Percentiles rank a stretch among this genome's conserved stretches.
phyloP scores from a whole-genome alignment of 2,329 filamentous ascomycete species.

The Aspergillus japonicus region DNA sequence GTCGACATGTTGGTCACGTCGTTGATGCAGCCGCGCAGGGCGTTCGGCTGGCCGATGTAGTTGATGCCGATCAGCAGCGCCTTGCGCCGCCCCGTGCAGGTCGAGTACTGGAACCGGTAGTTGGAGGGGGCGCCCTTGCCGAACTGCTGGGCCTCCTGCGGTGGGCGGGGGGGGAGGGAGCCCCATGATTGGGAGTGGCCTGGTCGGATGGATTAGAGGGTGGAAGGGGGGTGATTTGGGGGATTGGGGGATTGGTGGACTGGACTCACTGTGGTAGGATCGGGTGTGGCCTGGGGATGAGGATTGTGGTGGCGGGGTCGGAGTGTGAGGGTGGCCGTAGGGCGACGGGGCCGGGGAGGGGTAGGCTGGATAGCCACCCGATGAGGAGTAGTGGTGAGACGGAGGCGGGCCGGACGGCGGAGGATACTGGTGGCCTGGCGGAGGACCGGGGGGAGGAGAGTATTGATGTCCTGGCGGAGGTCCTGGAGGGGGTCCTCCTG shows the following conservation, averaged over 20 bases:
- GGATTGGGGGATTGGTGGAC: too few relatives aligned
- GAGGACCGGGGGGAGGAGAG: conserved; percentile 8
- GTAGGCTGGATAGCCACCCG: not conserved
- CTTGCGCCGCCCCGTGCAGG: conserved; percentile 83
- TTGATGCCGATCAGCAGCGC: conserved; percentile 93
- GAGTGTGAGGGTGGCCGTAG: conserved; percentile 13
- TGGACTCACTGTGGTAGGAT: conserved; percentile 19
- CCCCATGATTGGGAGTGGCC: conserved; percentile 55
- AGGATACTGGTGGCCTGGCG: conserved; percentile 9
- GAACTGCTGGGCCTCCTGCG: conserved; percentile 67
- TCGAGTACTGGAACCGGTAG: conserved; percentile 90
- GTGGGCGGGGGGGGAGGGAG: conserved; percentile 65
- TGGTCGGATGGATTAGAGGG: conserved; percentile 13
- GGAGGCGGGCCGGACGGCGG: conserved; percentile 5
- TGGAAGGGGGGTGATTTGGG: too few relatives aligned
- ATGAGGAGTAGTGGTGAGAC: conserved; percentile 3
- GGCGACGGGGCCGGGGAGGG: conserved; percentile 6
- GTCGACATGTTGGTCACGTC: conserved; percentile 95
- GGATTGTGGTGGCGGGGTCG: conserved; percentile 20
- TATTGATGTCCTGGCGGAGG: conserved; percentile 9
- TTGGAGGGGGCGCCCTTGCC: conserved; percentile 74
- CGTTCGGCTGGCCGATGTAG: conserved; percentile 87
- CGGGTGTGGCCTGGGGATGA: conserved; percentile 10
- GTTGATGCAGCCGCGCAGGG: conserved; percentile 91
- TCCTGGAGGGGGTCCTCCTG: conserved; percentile 1